phyloP scores from a whole-genome alignment of 768 basidiomycete genomes.

The Panellus pusillus region DNA sequence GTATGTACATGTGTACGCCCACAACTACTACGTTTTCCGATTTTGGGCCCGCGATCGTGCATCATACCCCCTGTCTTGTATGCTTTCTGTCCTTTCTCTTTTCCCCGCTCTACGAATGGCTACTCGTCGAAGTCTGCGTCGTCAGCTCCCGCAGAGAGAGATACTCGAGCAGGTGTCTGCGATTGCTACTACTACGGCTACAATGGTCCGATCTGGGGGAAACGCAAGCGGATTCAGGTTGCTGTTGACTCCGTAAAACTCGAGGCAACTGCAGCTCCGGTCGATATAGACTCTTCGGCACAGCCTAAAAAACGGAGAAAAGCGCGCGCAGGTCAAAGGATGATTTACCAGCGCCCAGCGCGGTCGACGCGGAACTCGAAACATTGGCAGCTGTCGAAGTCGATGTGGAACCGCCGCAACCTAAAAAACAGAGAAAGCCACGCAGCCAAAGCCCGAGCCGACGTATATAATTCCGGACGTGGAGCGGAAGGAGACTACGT shows the following conservation, averaged over 20 bases:
- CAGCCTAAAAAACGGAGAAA: background rate
- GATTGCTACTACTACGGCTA: background rate
- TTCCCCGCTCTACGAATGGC: no score
- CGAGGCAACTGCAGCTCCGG: background rate
- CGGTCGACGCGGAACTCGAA: no score
- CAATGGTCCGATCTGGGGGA: no score
- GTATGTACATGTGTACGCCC: no score
- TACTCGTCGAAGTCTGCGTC: no score
- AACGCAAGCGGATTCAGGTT: background rate
- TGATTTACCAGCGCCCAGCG: no score
- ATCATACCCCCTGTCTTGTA: no score
- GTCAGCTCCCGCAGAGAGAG: background rate
- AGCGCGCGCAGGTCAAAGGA: background rate
- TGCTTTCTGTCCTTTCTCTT: no score
- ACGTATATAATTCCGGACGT: slow-evolving; percentile 76
- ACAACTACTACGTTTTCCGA: no score
- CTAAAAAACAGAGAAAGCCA: slow-evolving; percentile 25
- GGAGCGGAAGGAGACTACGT: slow-evolving; percentile 62
- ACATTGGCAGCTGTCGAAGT: no score
- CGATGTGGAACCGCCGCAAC: no score
- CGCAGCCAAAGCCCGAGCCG: slow-evolving; percentile 32
- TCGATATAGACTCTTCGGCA: background rate
- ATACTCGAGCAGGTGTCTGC: background rate
- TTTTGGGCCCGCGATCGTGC: no score
- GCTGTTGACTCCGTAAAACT: background rate